These are phyloP conservation scores for Graphiopsis chlorocephala DNA, from an alignment of 2,329 filamentous ascomycete genomes.

Conservation along the genomic window DNA sequence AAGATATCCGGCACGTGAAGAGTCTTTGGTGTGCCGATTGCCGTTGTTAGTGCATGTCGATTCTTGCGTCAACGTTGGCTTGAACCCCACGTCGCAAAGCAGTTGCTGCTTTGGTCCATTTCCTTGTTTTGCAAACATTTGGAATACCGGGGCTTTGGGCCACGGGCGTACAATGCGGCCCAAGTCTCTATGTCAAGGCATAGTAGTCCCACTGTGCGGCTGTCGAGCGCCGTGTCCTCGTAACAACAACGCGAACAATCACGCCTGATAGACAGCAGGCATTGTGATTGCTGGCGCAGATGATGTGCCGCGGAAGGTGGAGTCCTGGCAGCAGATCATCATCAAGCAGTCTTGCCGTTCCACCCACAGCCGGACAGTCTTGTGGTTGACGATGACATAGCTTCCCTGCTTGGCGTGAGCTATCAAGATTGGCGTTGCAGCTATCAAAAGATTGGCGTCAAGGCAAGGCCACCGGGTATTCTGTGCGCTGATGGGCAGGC, in stretches of 20 bases:
- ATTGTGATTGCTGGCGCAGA: neutral
- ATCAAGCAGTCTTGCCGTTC: neutral
- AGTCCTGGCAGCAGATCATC: neutral
- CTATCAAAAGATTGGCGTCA: neutral
- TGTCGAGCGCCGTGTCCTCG: neutral
- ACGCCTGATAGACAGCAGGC: neutral
- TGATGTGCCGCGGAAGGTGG: neutral
- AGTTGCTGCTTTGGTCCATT: neutral
- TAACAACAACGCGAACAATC: too few species aligned
- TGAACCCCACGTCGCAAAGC: neutral
- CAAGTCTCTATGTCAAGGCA: neutral
- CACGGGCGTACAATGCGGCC: neutral
- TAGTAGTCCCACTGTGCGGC: neutral
- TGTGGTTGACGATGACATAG: neutral
- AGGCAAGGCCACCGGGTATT: neutral
- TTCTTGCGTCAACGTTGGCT: neutral
- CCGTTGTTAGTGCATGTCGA: neutral
- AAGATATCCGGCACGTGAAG: neutral
- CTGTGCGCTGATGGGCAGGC: neutral
- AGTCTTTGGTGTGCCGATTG: neutral
- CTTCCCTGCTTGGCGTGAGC: neutral
- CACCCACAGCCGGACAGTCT: neutral
- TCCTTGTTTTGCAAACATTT: neutral
- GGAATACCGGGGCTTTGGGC: neutral
- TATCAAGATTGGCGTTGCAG: neutral